phyloP scores from a whole-genome alignment of 768 basidiomycete species.

The Rhizopogon vulgaris region DNA sequence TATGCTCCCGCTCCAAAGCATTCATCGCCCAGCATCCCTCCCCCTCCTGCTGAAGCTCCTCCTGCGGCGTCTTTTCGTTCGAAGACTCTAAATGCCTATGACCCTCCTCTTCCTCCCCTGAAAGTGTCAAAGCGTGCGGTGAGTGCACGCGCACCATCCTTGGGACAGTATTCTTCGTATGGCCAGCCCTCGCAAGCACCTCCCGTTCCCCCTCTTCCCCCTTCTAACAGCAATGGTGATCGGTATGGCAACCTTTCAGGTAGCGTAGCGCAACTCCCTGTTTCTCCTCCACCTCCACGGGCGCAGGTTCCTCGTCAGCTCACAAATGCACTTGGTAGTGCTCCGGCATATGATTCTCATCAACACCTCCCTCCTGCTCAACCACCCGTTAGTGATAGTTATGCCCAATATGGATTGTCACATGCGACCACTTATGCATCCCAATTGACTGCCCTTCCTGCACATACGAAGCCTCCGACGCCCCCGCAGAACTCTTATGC shows the following conservation, averaged over 20 bases:
- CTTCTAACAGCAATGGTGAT: not conserved
- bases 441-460: not conserved
- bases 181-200: constrained; percentile 10
- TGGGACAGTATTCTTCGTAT: constrained; percentile 2
- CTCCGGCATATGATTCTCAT: not conserved
- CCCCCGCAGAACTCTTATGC: not conserved
- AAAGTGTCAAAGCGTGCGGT: constrained; percentile 30
- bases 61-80: constrained; percentile 48
- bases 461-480: not conserved
- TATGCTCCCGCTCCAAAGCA: constrained; percentile 9
- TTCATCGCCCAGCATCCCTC: constrained; percentile 13
- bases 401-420: not conserved
- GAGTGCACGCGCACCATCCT: constrained; percentile 14
- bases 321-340: not conserved
- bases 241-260: not conserved
- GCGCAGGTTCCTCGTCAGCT: not conserved
- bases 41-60: constrained; percentile 21
- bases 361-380: constrained; percentile 1
- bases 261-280: not conserved
- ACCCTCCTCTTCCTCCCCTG: constrained; percentile 62
- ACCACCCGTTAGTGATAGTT: not conserved
- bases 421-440: not conserved
- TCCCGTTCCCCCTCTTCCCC: constrained; percentile 12
- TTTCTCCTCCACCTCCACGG: constrained; percentile 6
- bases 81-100: constrained; percentile 66